These are phyloP conservation scores for Amanita phalloides DNA, from an alignment of 768 basidiomycete genomes.

Conservation along the genomic window DNA sequence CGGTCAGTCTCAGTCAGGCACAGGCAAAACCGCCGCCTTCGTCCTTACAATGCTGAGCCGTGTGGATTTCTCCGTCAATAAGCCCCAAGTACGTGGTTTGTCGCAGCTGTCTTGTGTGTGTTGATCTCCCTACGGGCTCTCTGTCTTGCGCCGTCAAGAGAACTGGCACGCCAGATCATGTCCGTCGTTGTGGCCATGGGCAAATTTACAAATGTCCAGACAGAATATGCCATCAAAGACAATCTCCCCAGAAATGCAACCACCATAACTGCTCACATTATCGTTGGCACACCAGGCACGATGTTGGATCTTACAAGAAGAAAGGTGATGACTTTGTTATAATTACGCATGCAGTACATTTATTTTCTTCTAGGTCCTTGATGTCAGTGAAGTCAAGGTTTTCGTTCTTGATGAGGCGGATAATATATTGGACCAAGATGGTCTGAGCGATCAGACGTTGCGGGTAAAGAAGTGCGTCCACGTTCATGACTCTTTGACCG, in stretches of 20 bases:
- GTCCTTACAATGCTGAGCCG: slow-evolving; percentile 95
- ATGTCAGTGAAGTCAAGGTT: slow-evolving; percentile 73
- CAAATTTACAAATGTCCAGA: slow-evolving; percentile 87
- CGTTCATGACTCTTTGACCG: not conserved
- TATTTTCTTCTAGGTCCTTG: slow-evolving; percentile 40
- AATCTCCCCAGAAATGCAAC: slow-evolving; percentile 56
- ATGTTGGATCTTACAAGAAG: slow-evolving; percentile 78
- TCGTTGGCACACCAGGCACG: slow-evolving; percentile 96
- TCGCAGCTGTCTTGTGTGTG: not conserved
- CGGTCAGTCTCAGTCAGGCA: slow-evolving; percentile 98
- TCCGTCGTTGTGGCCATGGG: slow-evolving; percentile 91
- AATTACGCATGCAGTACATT: not conserved
- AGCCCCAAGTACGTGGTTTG: slow-evolving; percentile 57
- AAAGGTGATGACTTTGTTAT: slow-evolving; percentile 25
- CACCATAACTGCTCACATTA: slow-evolving; percentile 75
- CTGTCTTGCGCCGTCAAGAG: slow-evolving; percentile 95
- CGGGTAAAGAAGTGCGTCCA: slow-evolving; percentile 80
- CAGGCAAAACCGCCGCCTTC: slow-evolving; percentile 98
- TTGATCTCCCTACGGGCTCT: slow-evolving; percentile 41
- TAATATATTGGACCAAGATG: slow-evolving; percentile 95
- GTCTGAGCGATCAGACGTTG: slow-evolving; percentile 87
- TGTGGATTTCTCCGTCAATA: slow-evolving; percentile 72
- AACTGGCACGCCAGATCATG: slow-evolving; percentile 96
- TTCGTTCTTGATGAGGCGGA: slow-evolving; percentile 98
- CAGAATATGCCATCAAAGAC: slow-evolving; percentile 93